A percentile compares a stretch with the other conserved stretches of the same genome.
phyloP scores from a whole-genome alignment of 805 yeast species.

The Saturnispora dispora region DNA sequence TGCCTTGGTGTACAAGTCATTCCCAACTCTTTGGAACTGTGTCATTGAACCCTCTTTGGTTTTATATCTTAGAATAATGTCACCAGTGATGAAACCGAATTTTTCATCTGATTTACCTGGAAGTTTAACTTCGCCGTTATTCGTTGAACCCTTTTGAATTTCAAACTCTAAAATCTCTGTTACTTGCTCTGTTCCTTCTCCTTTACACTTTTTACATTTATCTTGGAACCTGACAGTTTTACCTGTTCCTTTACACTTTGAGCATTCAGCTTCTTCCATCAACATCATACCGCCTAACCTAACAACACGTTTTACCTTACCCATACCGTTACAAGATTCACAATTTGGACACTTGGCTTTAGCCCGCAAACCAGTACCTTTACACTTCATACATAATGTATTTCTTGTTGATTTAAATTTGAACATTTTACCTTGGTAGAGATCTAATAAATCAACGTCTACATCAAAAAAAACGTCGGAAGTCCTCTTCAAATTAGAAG shows the following conservation, averaged over 20 bases:
- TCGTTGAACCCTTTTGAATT: constrained; percentile 61
- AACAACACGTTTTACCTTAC: constrained; percentile 48
- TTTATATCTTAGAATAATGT: constrained; percentile 55
- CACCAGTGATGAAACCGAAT: constrained; percentile 67
- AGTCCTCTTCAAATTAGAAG: constrained; percentile 28
- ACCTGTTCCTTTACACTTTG: constrained; percentile 66
- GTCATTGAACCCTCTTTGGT: constrained; percentile 33
- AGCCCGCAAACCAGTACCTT: constrained; percentile 66
- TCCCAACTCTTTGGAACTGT: constrained; percentile 38
- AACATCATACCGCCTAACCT: constrained; percentile 73
- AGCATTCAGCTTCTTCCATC: constrained; percentile 52
- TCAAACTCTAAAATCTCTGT: constrained; percentile 68
- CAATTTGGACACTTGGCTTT: constrained; percentile 50
- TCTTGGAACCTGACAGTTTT: constrained; percentile 51
- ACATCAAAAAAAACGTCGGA: constrained; percentile 62
- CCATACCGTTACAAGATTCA: constrained; percentile 63
- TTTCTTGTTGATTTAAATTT: constrained; percentile 66
- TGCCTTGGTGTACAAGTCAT: constrained; percentile 55
- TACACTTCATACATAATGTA: constrained; percentile 61
- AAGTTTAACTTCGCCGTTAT: constrained; percentile 52
- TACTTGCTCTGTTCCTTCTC: constrained; percentile 52
- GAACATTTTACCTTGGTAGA: constrained; percentile 72
- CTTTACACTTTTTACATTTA: constrained; percentile 68
- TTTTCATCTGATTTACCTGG: constrained; percentile 70
- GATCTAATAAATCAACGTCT: constrained; percentile 58